phyloP scores from a whole-genome alignment of 768 basidiomycete species.

The Leccinum longicurvipes region DNA sequence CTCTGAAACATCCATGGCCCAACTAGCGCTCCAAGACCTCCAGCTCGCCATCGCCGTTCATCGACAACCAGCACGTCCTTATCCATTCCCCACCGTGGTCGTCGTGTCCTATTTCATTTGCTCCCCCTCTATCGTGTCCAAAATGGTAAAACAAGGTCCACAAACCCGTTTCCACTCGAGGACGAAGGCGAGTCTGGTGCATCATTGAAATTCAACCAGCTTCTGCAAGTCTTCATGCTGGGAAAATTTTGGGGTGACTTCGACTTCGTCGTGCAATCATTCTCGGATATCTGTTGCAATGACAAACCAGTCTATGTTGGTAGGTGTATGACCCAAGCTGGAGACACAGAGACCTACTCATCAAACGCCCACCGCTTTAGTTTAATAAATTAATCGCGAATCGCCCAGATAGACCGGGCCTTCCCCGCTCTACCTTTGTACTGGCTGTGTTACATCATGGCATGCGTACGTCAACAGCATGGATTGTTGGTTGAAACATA shows the following conservation, averaged over 20 bases:
- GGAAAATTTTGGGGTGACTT: conserved; percentile 1
- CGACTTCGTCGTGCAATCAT: conserved; percentile 4
- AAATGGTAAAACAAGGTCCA: conserved; percentile 7
- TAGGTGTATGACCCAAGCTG: not conserved
- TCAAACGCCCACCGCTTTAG: conserved; percentile 8
- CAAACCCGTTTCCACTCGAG: conserved; percentile 5
- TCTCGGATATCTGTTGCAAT: conserved; percentile 7
- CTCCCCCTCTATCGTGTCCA: conserved; percentile 12
- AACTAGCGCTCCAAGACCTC: conserved; percentile 5
- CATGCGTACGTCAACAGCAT: conserved; percentile 5
- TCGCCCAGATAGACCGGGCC: conserved; percentile 3
- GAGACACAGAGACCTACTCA: not conserved
- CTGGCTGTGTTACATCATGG: conserved; percentile 5
- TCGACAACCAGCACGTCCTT: conserved; percentile 6
- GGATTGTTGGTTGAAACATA: not conserved
- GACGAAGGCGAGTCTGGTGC: conserved; percentile 1
- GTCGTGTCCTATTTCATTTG: conserved; percentile 14
- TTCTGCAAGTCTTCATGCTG: conserved; percentile 7
- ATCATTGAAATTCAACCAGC: conserved; percentile 14
- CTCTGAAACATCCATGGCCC: conserved; percentile 1
- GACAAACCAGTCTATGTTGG: conserved; percentile 9
- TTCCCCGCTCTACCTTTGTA: not conserved
- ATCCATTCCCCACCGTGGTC: conserved; percentile 7
- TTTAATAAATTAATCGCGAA: conserved; percentile 12
- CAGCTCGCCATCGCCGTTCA: conserved; percentile 10